Evolutionary conservation across 2,329 filamentous ascomycete genomes (phyloP).

Genomic region (Penicillium sp.): DNA sequence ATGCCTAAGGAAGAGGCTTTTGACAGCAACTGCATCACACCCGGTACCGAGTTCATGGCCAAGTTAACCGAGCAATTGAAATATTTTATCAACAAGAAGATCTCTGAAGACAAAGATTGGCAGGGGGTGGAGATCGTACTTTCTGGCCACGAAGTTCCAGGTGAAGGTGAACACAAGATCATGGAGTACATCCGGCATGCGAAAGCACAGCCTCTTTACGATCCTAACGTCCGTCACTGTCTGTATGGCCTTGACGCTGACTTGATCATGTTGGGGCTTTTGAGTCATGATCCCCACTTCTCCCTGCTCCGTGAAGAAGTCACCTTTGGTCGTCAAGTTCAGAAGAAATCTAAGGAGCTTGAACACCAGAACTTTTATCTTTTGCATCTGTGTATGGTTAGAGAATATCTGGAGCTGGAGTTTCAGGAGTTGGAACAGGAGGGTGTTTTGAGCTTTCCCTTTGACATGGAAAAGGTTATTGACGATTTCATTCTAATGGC

Average conservation of each 20-base stretch:
- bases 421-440: slow-evolving; percentile 82
- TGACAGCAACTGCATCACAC: slow-evolving; percentile 98
- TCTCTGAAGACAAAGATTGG: slow-evolving; percentile 94
- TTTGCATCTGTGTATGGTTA: slow-evolving; percentile 92
- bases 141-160: slow-evolving; percentile 93
- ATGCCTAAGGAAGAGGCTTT: slow-evolving; percentile 93
- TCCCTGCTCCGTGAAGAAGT: slow-evolving; percentile 94
- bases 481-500: slow-evolving; percentile 99
- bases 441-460: slow-evolving; percentile 63
- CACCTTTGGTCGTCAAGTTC: slow-evolving; percentile 81
- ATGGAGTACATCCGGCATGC: slow-evolving; percentile 99
- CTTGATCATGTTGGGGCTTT: slow-evolving; percentile 92
- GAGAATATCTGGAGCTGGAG: slow-evolving; percentile 92
- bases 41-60: slow-evolving; percentile 93
- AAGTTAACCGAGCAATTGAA: slow-evolving; percentile 87
- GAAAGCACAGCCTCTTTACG: slow-evolving; percentile 87
- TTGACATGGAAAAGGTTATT: slow-evolving; percentile 91
- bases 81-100: slow-evolving; percentile 98
- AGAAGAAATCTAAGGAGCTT: slow-evolving; percentile 85
- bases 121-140: slow-evolving; percentile 92
- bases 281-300: slow-evolving; percentile 97
- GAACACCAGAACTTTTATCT: slow-evolving; percentile 99
- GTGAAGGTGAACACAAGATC: slow-evolving; percentile 98
- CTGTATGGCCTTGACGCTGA: slow-evolving; percentile 95
- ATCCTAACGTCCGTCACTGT: slow-evolving; percentile 89